These are phyloP conservation scores for Eucalyptus urophylla DNA, from an alignment of 345 rosid genomes.

Conservation along the genomic window DNA sequence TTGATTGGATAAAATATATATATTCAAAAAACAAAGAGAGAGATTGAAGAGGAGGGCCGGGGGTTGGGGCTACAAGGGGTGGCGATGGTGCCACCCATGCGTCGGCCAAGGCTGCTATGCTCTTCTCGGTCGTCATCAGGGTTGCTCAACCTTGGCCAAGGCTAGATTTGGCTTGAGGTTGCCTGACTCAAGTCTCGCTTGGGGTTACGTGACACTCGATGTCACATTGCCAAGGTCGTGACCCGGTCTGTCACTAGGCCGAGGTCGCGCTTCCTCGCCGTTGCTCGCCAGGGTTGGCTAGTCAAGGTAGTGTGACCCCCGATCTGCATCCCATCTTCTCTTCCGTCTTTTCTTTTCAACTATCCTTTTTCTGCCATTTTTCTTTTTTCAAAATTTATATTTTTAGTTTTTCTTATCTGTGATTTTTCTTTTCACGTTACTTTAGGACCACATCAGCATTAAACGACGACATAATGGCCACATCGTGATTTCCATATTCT, in stretches of 20 bases:
- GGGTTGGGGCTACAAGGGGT: not conserved
- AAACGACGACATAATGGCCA: not conserved
- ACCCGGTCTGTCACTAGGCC: not conserved
- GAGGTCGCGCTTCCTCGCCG: not conserved
- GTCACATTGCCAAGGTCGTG: not conserved
- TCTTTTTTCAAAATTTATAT: not conserved
- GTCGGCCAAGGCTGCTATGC: not conserved
- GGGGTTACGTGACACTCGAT: not conserved
- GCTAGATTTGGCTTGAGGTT: not conserved
- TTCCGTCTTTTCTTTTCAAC: not conserved
- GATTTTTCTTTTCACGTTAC: not conserved
- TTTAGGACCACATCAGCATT: not conserved
- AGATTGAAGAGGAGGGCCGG: too few species aligned
- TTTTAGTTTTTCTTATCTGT: not conserved
- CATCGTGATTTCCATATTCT: not conserved
- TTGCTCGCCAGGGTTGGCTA: not conserved
- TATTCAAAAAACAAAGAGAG: not conserved
- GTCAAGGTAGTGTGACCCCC: not conserved
- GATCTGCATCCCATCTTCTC: not conserved
- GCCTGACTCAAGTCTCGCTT: not conserved
- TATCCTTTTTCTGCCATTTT: not conserved
- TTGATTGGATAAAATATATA: not conserved
- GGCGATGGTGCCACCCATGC: not conserved
- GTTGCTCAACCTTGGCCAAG: not conserved
- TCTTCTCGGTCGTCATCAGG: not conserved